A percentile compares a stretch with the other conserved stretches of the same genome.
phyloP scores from a whole-genome alignment of 1,284 basidiomycete species.

The Trichosporon asahii region DNA sequence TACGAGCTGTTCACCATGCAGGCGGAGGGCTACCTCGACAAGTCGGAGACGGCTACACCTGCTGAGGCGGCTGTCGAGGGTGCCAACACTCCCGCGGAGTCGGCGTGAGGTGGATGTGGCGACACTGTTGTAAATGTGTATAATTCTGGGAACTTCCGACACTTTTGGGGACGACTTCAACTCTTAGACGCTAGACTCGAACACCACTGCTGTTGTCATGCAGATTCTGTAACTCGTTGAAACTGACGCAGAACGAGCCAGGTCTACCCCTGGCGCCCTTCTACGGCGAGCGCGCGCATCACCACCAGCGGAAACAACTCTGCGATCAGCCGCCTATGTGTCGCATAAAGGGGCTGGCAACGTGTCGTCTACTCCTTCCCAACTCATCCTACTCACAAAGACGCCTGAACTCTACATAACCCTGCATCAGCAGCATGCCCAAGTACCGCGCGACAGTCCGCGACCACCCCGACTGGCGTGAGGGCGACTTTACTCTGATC shows the following conservation, averaged over 20 bases:
- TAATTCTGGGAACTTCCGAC: neutral
- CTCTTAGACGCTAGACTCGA: neutral
- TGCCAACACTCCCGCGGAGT: neutral
- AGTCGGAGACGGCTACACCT: neutral
- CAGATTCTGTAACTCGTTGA: neutral
- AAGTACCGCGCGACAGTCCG: slow-evolving; percentile 7
- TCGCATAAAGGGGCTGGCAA: neutral
- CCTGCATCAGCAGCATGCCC: neutral
- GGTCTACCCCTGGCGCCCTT: too few species aligned
- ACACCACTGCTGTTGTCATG: neutral
- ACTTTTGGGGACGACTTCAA: neutral
- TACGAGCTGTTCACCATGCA: slow-evolving; percentile 23
- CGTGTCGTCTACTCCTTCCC: neutral
- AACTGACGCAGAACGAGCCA: too few species aligned
- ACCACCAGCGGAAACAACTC: neutral
- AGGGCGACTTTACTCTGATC: slow-evolving; percentile 12
- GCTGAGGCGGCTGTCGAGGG: too few species aligned
- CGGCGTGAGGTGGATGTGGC: neutral
- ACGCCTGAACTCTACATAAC: neutral
- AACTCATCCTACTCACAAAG: neutral
- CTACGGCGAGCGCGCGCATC: too few species aligned
- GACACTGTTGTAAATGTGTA: neutral
- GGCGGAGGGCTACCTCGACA: slow-evolving; percentile 10
- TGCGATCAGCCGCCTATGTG: neutral
- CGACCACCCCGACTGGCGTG: slow-evolving; percentile 8